Percentiles rank a stretch among this genome's conserved stretches.
These are phyloP conservation scores for Clitopilus passeckerianus DNA, from an alignment of 768 basidiomycete genomes.

Conservation along the genomic window DNA sequence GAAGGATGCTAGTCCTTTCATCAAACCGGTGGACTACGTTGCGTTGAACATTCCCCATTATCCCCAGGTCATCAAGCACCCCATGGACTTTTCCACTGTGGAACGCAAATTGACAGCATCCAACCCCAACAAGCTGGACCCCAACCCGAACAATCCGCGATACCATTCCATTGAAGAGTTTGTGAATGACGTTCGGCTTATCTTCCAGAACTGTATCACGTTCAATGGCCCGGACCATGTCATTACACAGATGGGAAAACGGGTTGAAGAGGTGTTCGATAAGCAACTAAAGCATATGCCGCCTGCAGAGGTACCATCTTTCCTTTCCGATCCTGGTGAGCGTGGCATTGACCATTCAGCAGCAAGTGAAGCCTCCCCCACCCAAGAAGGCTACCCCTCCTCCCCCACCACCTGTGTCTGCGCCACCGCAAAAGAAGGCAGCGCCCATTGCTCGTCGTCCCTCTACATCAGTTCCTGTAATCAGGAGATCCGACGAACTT, in stretches of 20 bases:
- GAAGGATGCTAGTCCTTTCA: constrained; percentile 80
- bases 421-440: constrained; percentile 38
- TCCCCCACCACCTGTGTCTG: constrained; percentile 31
- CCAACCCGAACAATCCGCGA: constrained; percentile 65
- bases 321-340: constrained; percentile 1
- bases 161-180: constrained; percentile 80
- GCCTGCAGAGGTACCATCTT: constrained; percentile 60
- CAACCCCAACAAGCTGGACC: constrained; percentile 73
- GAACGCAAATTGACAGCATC: constrained; percentile 83
- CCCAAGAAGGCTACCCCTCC: constrained; percentile 42
- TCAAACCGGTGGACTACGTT: constrained; percentile 84
- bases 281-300: constrained; percentile 86
- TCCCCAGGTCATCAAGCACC: constrained; percentile 75
- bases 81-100: constrained; percentile 93
- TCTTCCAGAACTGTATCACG: constrained; percentile 82
- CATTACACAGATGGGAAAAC: constrained; percentile 74
- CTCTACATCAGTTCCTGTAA: constrained; percentile 78
- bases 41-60: constrained; percentile 87
- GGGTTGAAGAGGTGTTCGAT: constrained; percentile 81
- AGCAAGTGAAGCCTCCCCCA: constrained; percentile 33
- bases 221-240: constrained; percentile 94
- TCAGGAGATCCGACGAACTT: constrained; percentile 70
- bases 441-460: constrained; percentile 53
- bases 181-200: constrained; percentile 75
- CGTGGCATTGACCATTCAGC: background rate